Conservation (phyloP, 441 rosid genomes). For the Bruguiera hainesii region DNA sequence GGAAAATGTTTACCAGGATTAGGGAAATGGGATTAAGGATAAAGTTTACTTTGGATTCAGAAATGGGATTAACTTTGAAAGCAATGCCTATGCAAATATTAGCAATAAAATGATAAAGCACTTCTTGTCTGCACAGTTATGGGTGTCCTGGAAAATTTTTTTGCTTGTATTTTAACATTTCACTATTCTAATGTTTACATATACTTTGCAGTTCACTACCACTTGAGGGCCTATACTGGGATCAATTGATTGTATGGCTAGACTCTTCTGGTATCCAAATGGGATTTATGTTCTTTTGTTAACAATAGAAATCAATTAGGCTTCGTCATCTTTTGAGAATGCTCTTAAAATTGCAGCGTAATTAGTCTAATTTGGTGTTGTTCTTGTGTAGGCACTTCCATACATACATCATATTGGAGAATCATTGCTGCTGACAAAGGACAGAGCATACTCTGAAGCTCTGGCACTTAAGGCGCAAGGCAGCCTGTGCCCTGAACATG, state of each 20-base stretch:
- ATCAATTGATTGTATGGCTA: not conserved
- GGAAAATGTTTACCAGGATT: no score
- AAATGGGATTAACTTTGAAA: not conserved
- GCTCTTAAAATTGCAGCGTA: not conserved
- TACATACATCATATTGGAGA: constrained; percentile 81
- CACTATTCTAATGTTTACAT: not conserved
- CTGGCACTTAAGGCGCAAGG: constrained; percentile 60
- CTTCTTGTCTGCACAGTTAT: no score
- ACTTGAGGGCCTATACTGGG: not conserved
- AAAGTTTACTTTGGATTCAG: not conserved
- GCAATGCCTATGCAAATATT: not conserved
- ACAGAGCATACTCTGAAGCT: constrained; percentile 80
- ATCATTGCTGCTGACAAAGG: constrained; percentile 91
- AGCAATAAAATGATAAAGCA: not conserved
- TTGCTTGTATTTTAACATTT: not conserved
- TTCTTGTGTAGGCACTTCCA: constrained; percentile 70
- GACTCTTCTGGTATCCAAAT: not conserved
- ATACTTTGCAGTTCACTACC: not conserved
- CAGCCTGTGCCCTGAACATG: constrained; percentile 59
- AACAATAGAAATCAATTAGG: no score
- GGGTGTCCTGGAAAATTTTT: not conserved
- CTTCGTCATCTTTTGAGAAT: not conserved
- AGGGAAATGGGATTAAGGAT: not conserved
- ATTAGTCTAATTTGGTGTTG: constrained; percentile 1
- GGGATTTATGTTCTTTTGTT: not conserved